phyloP scores from a whole-genome alignment of 306 rosid genomes.

The Herpetospermum pedunculosum region DNA sequence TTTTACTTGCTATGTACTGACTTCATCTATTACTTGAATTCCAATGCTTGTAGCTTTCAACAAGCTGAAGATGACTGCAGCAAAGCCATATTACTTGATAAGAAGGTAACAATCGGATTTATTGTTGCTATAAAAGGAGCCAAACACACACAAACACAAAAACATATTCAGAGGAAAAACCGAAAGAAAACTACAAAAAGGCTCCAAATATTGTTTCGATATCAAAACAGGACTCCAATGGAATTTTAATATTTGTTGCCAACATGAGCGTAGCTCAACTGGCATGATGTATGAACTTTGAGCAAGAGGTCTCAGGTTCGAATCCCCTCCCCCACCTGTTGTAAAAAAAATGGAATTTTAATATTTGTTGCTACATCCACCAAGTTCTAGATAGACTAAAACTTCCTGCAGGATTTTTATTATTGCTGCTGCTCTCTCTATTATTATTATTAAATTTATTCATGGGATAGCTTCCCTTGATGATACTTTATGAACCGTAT shows the following conservation, averaged over 20 bases:
- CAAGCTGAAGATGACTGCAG: slow-evolving; percentile 87
- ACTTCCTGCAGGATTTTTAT: neutral
- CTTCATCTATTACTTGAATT: neutral
- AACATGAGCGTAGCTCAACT: no score
- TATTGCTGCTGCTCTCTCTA: neutral
- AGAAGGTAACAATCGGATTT: slow-evolving; percentile 43
- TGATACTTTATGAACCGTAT: neutral
- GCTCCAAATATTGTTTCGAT: neutral
- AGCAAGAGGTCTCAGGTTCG: no score
- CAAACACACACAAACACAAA: neutral
- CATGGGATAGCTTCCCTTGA: neutral
- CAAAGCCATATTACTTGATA: slow-evolving; percentile 56
- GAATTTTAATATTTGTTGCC: neutral
- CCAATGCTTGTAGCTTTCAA: slow-evolving; percentile 56
- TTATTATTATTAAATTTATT: neutral
- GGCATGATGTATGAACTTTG: no score
- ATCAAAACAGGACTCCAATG: neutral
- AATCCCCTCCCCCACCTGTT: no score
- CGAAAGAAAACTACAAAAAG: neutral
- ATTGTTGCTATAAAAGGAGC: neutral
- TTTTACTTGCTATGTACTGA: slow-evolving; percentile 8
- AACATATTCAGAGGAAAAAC: neutral
- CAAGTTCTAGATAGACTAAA: neutral
- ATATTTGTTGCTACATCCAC: neutral
- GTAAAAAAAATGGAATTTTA: no score